Percentiles rank a stretch among this genome's conserved stretches.
These are phyloP conservation scores for Selaginella moellendorffii DNA, from an alignment of 75 land plant genomes.

Conservation along the genomic window DNA sequence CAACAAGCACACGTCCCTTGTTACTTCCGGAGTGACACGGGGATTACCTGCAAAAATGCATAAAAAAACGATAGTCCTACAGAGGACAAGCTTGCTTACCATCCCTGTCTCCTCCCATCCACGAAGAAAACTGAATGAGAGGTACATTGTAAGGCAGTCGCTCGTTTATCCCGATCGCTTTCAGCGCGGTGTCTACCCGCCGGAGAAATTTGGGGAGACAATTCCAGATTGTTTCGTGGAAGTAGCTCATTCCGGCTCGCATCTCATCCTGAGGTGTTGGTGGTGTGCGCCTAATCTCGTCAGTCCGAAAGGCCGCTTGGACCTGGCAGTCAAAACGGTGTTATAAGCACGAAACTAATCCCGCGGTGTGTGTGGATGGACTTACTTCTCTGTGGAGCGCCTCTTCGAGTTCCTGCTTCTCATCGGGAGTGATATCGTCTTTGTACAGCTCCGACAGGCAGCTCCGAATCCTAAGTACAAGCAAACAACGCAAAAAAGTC, in stretches of 20 bases:
- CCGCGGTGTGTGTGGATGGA: too few species aligned
- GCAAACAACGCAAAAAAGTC: not conserved
- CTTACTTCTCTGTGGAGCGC: conserved; percentile 91
- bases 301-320: conserved; percentile 97
- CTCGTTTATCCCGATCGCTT: conserved; percentile 80
- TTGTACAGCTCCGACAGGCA: conserved; percentile 65
- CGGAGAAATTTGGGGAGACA: conserved; percentile 90
- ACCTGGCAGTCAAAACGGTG: too few species aligned
- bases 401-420: conserved; percentile 90
- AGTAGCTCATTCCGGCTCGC: conserved; percentile 99
- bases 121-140: conserved; percentile 91
- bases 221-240: conserved; percentile 98
- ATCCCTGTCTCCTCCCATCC: conserved; percentile 99
- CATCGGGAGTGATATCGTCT: conserved; percentile 87
- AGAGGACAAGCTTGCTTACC: too few species aligned
- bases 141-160: conserved; percentile 94
- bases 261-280: conserved; percentile 99
- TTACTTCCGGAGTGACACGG: conserved; percentile 90
- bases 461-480: conserved; percentile 44
- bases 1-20: conserved; percentile 82
- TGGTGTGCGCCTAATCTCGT: conserved; percentile 88
- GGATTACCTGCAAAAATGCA: conserved; percentile 83
- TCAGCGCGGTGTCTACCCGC: conserved; percentile 88
- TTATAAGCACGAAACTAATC: too few species aligned
- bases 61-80: too few species aligned